Conservation (phyloP, 164 flowering plant genomes). For the Annona cherimola region DNA sequence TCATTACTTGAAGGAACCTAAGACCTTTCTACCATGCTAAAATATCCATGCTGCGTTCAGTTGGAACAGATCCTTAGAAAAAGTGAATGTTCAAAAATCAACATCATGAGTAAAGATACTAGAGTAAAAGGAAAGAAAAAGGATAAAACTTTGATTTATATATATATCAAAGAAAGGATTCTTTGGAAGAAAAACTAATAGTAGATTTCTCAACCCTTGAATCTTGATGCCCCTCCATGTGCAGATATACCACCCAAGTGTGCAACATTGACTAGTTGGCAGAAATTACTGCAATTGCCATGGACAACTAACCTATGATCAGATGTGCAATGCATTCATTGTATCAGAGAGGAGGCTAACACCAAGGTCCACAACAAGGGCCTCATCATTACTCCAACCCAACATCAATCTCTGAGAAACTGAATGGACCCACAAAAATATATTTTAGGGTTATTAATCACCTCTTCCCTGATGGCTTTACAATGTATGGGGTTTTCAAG, state of each 20-base stretch:
- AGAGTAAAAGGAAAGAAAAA: background rate
- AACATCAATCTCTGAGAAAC: background rate
- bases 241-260: background rate
- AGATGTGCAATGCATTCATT: too few species aligned
- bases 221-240: background rate
- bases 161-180: too few species aligned
- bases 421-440: background rate
- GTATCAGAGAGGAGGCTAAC: background rate
- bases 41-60: constrained; percentile 99
- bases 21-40: constrained; percentile 89
- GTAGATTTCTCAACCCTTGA: background rate
- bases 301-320: too few species aligned
- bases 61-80: constrained; percentile 98
- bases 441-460: background rate
- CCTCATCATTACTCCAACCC: background rate
- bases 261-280: too few species aligned
- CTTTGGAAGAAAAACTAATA: too few species aligned
- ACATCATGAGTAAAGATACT: constrained; percentile 34
- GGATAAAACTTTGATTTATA: background rate
- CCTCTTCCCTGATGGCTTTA: too few species aligned
- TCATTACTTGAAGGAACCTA: constrained; percentile 56
- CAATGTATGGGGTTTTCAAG: background rate
- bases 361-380: background rate
- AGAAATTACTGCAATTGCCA: too few species aligned
- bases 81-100: constrained; percentile 84